Conservation (phyloP, 2,329 filamentous ascomycete genomes). For the Erysiphe pulchra region DNA sequence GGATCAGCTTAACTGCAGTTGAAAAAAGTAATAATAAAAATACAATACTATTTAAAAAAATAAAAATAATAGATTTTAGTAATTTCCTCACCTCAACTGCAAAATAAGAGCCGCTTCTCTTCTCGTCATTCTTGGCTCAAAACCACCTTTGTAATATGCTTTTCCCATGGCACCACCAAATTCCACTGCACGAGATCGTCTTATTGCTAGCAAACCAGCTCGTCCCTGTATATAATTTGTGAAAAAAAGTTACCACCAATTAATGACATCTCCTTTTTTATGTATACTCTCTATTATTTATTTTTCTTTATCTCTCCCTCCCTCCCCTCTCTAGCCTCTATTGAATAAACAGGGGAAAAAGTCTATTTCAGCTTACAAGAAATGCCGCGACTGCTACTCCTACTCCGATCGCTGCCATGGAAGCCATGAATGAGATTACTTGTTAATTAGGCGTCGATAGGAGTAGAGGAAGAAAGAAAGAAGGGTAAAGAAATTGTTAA, state of each 20-base stretch:
- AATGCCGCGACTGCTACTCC: conserved; percentile 41
- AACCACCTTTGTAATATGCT: conserved; percentile 96
- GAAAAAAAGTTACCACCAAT: background rate
- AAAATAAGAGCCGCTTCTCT: conserved; percentile 79
- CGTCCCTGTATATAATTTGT: conserved; percentile 36
- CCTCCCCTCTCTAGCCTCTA: too few relatives aligned
- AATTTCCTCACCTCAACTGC: conserved; percentile 45
- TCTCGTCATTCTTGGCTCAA: conserved; percentile 82
- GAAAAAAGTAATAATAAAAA: too few relatives aligned
- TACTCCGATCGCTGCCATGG: conserved; percentile 15
- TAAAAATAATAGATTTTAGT: too few relatives aligned
- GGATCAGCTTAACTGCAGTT: conserved; percentile 19
- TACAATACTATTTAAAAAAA: too few relatives aligned
- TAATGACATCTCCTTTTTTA: background rate
- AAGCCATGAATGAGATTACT: background rate
- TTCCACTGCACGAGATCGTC: conserved; percentile 46
- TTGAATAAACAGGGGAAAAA: too few relatives aligned
- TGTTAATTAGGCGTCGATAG: too few relatives aligned
- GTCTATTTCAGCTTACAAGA: conserved; percentile 20
- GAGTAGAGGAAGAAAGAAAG: too few relatives aligned
- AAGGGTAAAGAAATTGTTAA: too few relatives aligned
- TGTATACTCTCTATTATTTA: conserved; percentile 1
- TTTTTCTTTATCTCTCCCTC: too few relatives aligned
- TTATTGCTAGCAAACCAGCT: conserved; percentile 70
- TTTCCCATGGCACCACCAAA: conserved; percentile 55